A percentile compares a stretch with the other conserved stretches of the same genome.
Conservation (phyloP, 2,329 filamentous ascomycete species). For the Fusarium miscanthi region DNA sequence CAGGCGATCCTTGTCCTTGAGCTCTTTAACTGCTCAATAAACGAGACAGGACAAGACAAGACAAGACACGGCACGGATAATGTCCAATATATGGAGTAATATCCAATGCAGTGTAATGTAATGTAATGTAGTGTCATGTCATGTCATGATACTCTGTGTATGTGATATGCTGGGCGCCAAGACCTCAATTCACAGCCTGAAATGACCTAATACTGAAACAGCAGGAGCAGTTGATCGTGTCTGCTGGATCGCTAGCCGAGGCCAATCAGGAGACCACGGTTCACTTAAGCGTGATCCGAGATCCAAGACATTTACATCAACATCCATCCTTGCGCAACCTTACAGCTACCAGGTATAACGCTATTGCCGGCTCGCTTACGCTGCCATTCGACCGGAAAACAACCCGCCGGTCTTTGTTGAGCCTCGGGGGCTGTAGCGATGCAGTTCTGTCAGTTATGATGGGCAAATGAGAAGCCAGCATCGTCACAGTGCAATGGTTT, state of each 20-base stretch:
- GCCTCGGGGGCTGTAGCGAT: constrained; percentile 12
- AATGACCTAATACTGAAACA: constrained; percentile 34
- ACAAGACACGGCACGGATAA: constrained; percentile 5
- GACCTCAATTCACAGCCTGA: neutral
- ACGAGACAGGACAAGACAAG: neutral
- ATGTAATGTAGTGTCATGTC: neutral
- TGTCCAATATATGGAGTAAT: neutral
- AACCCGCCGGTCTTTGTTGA: constrained; percentile 15
- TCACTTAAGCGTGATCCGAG: constrained; percentile 24
- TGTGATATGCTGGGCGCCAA: constrained; percentile 1
- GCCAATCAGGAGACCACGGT: constrained; percentile 28
- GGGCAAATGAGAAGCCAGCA: constrained; percentile 37
- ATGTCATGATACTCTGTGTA: neutral
- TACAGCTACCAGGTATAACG: neutral
- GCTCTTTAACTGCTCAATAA: neutral
- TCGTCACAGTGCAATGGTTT: constrained; percentile 42
- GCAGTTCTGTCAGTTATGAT: constrained; percentile 39
- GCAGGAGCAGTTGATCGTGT: constrained; percentile 26
- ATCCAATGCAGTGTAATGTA: neutral
- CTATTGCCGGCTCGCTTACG: constrained; percentile 16
- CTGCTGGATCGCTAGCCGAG: neutral
- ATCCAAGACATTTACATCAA: constrained; percentile 32
- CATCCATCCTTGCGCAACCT: constrained; percentile 1
- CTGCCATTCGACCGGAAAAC: constrained; percentile 23
- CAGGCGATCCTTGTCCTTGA: constrained; percentile 7